Evolutionary conservation across 306 rosid genomes (phyloP).

Genomic region (Quercus agrifolia): DNA sequence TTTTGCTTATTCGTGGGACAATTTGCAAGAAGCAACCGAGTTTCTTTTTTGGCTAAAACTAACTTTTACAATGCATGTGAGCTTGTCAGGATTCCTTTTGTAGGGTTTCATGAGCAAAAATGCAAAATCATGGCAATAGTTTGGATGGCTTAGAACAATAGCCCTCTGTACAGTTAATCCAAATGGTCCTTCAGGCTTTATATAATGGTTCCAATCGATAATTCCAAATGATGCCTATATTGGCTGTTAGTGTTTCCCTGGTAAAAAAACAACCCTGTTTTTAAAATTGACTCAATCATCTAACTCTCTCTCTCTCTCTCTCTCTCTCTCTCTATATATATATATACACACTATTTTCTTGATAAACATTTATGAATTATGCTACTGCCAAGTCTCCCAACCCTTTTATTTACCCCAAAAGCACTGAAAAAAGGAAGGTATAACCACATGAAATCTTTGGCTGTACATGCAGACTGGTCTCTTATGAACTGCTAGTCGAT

Average conservation of each 20-base stretch:
- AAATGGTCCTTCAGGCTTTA: neutral
- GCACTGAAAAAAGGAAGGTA: too few relatives aligned
- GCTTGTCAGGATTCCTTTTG: too few relatives aligned
- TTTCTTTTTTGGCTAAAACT: too few relatives aligned
- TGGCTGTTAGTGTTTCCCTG: neutral
- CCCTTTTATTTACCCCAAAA: neutral
- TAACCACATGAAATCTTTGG: neutral
- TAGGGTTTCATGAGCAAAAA: too few relatives aligned
- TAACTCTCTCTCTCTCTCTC: too few relatives aligned
- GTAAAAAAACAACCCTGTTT: neutral
- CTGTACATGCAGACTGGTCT: neutral
- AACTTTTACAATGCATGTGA: too few relatives aligned
- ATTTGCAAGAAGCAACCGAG: neutral
- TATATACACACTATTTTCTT: neutral
- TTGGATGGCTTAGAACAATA: neutral
- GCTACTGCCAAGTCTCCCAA: neutral
- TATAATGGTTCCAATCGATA: neutral
- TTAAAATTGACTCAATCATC: neutral
- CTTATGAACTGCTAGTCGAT: neutral
- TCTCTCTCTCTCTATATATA: neutral
- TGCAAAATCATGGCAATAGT: neutral
- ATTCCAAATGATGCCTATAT: too few relatives aligned
- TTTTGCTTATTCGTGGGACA: neutral
- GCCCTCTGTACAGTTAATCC: neutral
- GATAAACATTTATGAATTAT: neutral